Evolutionary conservation across 495 filamentous ascomycete species (phyloP).

Genomic region (Amorphotheca resinae): DNA sequence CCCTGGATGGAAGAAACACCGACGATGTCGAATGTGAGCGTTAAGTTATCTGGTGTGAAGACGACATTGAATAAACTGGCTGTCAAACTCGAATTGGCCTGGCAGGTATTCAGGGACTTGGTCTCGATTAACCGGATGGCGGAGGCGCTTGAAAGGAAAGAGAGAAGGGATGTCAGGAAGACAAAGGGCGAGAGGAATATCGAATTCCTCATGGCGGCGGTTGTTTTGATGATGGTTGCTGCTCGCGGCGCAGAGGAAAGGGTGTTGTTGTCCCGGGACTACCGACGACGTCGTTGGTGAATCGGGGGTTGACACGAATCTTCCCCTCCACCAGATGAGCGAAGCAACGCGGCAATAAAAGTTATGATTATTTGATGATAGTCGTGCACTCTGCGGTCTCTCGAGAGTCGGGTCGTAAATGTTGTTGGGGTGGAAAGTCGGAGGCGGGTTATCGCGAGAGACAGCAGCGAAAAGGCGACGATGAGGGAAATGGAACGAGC

Average conservation of each 20-base stretch:
- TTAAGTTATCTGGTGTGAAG: slow-evolving; percentile 65
- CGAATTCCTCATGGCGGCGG: slow-evolving; percentile 24
- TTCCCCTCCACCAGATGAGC: background rate
- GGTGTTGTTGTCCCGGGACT: slow-evolving; percentile 11
- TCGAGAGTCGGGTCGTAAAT: background rate
- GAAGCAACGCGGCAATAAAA: background rate
- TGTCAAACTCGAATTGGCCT: slow-evolving; percentile 65
- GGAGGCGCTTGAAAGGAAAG: slow-evolving; percentile 20
- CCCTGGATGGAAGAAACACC: slow-evolving; percentile 78
- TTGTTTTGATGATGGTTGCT: slow-evolving; percentile 11
- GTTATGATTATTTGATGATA: background rate
- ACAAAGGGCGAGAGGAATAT: slow-evolving; percentile 24
- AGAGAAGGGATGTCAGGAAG: slow-evolving; percentile 18
- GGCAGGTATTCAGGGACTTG: slow-evolving; percentile 66
- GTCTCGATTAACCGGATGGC: slow-evolving; percentile 45
- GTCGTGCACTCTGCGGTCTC: background rate
- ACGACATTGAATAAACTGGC: slow-evolving; percentile 72
- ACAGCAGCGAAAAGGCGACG: too few relatives aligned
- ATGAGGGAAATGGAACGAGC: too few relatives aligned
- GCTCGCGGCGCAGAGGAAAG: slow-evolving; percentile 9
- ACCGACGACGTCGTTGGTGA: slow-evolving; percentile 6
- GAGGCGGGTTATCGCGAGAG: slow-evolving; percentile 7
- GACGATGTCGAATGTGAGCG: slow-evolving; percentile 61
- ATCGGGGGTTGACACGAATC: background rate
- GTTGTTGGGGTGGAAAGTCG: slow-evolving; percentile 4